Base-by-base conservation (phyloP, 495 filamentous ascomycete species). In the Hyphodiscus hymeniophilus region DNA sequence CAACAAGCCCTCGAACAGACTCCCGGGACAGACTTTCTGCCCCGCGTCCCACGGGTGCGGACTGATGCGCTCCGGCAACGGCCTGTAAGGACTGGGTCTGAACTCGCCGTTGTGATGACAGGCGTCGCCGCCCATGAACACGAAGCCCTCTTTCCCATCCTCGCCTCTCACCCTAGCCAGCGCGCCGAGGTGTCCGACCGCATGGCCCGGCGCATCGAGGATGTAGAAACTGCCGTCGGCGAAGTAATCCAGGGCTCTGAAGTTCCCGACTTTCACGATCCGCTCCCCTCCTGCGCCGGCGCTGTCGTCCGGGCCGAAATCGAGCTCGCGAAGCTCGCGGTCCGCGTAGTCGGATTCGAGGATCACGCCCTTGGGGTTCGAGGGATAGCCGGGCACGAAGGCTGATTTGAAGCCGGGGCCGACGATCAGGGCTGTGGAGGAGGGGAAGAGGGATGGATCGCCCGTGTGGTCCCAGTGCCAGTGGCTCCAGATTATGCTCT, bases 221-320 rank as follows among this genome's bases (percentile, higher is more conserved):
- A 79, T 60, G 49, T 78, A 75, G 51, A 79, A 75, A 36, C 64
- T 67, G 0, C 75, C 75, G 48, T 79, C 76, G 3, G 67, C 69
- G 48, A 76, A 80, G 53, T 71, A 79, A 57, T 84, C 80, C 21
- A 68, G 53, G 0, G 76, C 80, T 8, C 61, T 56, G 45, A 74
- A 72, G 3, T 56, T 24, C 8, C 74, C 70, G 24, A 76, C 61
- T 28, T 64, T 56, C 13, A 74, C 30, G n/a, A n/a, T n/a, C n/a
- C n/a, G n/a, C n/a, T n/a, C n/a, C n/a, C n/a, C n/a, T n/a, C n/a
- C n/a, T n/a, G n/a, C n/a, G n/a, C n/a, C n/a, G n/a, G n/a, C n/a
- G n/a, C n/a, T n/a, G 5, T 18, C 13, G 15, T 18, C 34, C 34
- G 17, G n/a, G n/a, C n/a, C 13, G 17, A 36, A 36, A n/a, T 5